Conservation (phyloP, 805 yeast genomes). For the Cyberlindnera maritima region DNA sequence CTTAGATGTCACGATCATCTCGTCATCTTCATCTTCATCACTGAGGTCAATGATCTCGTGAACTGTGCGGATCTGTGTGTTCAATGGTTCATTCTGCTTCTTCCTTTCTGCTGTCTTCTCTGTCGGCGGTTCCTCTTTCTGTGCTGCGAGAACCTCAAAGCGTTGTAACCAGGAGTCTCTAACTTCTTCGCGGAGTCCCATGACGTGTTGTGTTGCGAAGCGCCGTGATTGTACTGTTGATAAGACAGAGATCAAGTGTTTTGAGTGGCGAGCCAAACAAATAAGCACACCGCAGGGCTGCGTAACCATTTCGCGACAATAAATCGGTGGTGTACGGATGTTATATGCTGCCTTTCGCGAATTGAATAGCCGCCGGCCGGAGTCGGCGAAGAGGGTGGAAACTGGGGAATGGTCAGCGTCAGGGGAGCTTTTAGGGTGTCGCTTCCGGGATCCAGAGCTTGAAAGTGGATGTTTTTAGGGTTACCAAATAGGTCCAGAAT, state of each 20-base stretch:
- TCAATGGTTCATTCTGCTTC: too few species aligned
- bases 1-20: too few species aligned
- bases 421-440: background rate
- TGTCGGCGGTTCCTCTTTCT: background rate
- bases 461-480: too few species aligned
- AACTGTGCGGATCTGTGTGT: too few species aligned
- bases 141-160: background rate
- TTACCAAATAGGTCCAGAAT: too few species aligned
- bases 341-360: background rate
- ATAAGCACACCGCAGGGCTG: too few species aligned
- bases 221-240: background rate
- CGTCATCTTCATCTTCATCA: background rate
- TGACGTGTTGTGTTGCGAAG: background rate
- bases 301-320: too few species aligned
- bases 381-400: background rate
- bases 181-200: constrained; percentile 17
- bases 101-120: too few species aligned
- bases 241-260: too few species aligned
- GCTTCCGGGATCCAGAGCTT: too few species aligned
- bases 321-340: background rate
- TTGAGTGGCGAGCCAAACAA: too few species aligned
- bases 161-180: constrained; percentile 18
- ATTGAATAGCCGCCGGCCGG: background rate
- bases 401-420: background rate
- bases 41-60: background rate